Conservation (phyloP, 2,329 filamentous ascomycete genomes). For the Neofusicoccum parvum region DNA sequence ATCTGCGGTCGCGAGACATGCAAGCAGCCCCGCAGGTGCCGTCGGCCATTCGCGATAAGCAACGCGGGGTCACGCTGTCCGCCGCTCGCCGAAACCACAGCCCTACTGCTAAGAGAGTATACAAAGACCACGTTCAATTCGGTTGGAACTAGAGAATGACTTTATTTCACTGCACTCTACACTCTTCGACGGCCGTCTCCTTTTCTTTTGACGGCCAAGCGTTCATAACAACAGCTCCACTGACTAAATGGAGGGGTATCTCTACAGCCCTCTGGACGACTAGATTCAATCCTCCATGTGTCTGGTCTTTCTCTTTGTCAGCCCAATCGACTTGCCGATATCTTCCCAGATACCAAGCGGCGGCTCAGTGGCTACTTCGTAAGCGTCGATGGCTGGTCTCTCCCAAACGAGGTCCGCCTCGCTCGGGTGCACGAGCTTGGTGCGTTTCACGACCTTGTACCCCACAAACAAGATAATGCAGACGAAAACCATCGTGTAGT, state of each 20-base stretch:
- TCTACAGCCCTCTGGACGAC: background rate
- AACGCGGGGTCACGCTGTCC: constrained; percentile 10
- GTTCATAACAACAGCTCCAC: background rate
- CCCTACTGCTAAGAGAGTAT: background rate
- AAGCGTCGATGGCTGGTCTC: constrained; percentile 42
- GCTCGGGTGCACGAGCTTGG: constrained; percentile 54
- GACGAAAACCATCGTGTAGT: constrained; percentile 51
- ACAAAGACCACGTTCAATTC: too few species aligned
- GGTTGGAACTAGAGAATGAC: background rate
- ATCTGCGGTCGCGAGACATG: constrained; percentile 4
- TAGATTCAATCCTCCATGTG: background rate
- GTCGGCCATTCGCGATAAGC: constrained; percentile 6
- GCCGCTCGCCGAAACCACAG: background rate
- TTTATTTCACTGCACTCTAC: background rate
- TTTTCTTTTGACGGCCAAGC: background rate
- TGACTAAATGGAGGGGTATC: background rate
- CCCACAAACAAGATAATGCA: constrained; percentile 53
- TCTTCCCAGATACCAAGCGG: constrained; percentile 42
- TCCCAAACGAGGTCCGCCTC: constrained; percentile 53
- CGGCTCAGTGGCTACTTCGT: constrained; percentile 38
- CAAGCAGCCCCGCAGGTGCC: constrained; percentile 6
- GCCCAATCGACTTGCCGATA: constrained; percentile 37
- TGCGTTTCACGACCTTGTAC: constrained; percentile 67
- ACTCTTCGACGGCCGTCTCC: background rate
- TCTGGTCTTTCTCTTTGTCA: constrained; percentile 24